Percentiles rank a stretch among this genome's conserved stretches.
These are phyloP conservation scores for Drosera capensis DNA, from an alignment of 148 eudicot species.

Conservation along the genomic window DNA sequence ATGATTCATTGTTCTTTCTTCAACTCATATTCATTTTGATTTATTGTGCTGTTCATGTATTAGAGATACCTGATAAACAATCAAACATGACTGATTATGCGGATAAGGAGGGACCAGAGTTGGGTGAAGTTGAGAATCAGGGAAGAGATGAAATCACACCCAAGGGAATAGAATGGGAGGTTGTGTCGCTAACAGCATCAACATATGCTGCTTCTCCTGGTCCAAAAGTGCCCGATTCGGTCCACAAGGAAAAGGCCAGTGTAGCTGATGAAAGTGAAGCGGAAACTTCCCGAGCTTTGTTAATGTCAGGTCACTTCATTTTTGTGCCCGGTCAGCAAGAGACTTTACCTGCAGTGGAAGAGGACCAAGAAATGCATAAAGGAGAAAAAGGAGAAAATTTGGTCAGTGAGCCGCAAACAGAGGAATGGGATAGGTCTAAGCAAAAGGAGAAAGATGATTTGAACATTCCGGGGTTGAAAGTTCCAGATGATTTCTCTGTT, in stretches of 20 bases:
- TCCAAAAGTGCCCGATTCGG: constrained; percentile 25
- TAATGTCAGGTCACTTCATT: constrained; percentile 67
- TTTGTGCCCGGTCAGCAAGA: constrained; percentile 49
- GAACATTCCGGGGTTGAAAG: constrained; percentile 21
- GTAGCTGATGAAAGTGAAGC: constrained; percentile 21
- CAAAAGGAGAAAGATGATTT: constrained; percentile 30
- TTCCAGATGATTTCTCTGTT: constrained; percentile 28
- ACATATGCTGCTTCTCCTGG: constrained; percentile 80
- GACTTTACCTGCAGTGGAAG: constrained; percentile 32
- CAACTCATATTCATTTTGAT: too few species aligned
- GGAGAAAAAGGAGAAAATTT: constrained; percentile 8
- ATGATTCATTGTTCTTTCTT: too few species aligned
- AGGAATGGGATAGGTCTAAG: constrained; percentile 12
- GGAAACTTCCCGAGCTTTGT: constrained; percentile 46
- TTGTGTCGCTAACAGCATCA: constrained; percentile 79
- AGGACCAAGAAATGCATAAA: constrained; percentile 11
- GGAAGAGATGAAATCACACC: too few species aligned
- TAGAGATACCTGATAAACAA: constrained; percentile 28
- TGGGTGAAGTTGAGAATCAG: too few species aligned
- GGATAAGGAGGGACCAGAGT: constrained; percentile 22
- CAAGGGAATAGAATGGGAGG: too few species aligned
- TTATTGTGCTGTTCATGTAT: not conserved
- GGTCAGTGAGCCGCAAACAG: constrained; percentile 8
- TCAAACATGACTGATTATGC: constrained; percentile 16
- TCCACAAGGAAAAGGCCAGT: constrained; percentile 18